A percentile compares a stretch with the other conserved stretches of the same genome.
Evolutionary conservation across 2,329 filamentous ascomycete genomes (phyloP).

Genomic region (Fusarium phyllophilum): DNA sequence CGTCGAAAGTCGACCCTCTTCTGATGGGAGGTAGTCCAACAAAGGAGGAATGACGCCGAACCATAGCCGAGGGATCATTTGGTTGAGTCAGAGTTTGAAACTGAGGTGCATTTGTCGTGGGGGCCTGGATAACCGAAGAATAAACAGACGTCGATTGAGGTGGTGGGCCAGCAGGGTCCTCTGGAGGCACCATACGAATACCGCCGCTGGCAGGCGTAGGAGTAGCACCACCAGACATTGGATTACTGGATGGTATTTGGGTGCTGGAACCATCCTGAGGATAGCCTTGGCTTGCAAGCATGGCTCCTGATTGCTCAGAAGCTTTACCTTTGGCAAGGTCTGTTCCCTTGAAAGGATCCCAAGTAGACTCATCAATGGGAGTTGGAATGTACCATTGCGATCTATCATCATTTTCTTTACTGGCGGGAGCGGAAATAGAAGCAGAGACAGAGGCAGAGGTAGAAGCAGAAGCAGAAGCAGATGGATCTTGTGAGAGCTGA

Average conservation of each 20-base stretch:
- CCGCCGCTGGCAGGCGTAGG: slow-evolving; percentile 26
- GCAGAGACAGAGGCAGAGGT: neutral
- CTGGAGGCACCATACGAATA: slow-evolving; percentile 40
- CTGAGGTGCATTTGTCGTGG: slow-evolving; percentile 11
- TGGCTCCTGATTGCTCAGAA: slow-evolving; percentile 20
- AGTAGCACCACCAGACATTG: slow-evolving; percentile 13
- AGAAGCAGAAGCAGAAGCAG: neutral
- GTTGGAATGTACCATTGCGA: slow-evolving; percentile 38
- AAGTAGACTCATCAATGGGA: slow-evolving; percentile 32
- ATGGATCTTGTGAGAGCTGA: slow-evolving; percentile 11
- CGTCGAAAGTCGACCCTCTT: slow-evolving; percentile 65
- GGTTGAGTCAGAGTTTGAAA: neutral
- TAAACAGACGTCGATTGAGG: slow-evolving; percentile 17
- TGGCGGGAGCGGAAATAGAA: slow-evolving; percentile 3
- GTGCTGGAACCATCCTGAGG: neutral
- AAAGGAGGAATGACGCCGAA: slow-evolving; percentile 62
- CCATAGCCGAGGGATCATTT: slow-evolving; percentile 39
- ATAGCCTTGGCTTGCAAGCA: slow-evolving; percentile 5
- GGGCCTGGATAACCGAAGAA: neutral
- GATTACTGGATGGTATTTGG: slow-evolving; percentile 16
- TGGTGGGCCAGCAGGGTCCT: slow-evolving; percentile 5
- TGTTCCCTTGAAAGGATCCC: slow-evolving; percentile 39
- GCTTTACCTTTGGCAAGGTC: slow-evolving; percentile 19
- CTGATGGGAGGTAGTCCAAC: slow-evolving; percentile 68
- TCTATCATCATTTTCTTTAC: slow-evolving; percentile 32